Conservation (phyloP, 129 eudicot genomes). For the Flaveria linearis region DNA sequence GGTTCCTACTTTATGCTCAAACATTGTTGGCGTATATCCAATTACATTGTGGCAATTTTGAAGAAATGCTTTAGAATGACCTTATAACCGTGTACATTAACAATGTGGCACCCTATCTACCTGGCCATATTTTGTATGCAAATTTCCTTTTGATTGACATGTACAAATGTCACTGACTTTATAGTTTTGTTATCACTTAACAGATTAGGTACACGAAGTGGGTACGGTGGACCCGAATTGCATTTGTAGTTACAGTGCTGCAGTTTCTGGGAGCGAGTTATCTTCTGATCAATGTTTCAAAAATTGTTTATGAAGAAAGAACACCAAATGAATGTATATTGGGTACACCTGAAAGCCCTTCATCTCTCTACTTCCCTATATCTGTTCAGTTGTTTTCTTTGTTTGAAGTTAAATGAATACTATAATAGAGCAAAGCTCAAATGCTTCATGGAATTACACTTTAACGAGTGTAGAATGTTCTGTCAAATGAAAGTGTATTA, state of each 20-base stretch:
- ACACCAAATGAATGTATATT: conserved; percentile 46
- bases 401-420: neutral
- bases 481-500: neutral
- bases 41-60: conserved; percentile 8
- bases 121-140: neutral
- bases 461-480: conserved; percentile 13
- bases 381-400: neutral
- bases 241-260: conserved; percentile 46
- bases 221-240: conserved; percentile 60
- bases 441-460: conserved; percentile 1
- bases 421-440: conserved; percentile 16
- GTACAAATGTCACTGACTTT: conserved; percentile 14
- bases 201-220: conserved; percentile 62
- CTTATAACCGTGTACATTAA: neutral
- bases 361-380: conserved; percentile 10
- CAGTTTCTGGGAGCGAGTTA: conserved; percentile 54
- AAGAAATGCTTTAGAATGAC: neutral
- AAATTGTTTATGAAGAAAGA: conserved; percentile 28
- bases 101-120: conserved; percentile 6
- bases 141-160: conserved; percentile 19
- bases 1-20: neutral
- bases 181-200: conserved; percentile 26
- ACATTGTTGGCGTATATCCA: neutral
- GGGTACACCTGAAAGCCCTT: conserved; percentile 36
- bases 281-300: conserved; percentile 42